Percentiles rank a stretch among this genome's conserved stretches.
Evolutionary conservation across 768 basidiomycete genomes (phyloP).

Genomic region (Suillus subalutaceus): DNA sequence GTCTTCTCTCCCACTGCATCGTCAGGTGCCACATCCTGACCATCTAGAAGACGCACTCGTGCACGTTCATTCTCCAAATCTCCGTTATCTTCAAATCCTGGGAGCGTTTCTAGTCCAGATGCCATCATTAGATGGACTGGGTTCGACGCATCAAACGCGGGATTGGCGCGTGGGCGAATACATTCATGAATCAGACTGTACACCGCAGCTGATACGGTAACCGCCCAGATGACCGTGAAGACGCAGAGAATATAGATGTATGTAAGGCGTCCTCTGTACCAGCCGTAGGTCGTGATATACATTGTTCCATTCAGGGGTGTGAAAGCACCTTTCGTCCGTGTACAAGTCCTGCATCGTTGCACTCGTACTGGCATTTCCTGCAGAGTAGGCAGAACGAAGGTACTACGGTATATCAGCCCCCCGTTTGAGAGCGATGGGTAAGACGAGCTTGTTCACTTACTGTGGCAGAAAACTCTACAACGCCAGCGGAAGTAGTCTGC

Average conservation of each 20-base stretch:
- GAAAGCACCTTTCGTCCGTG: not conserved
- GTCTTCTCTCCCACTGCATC: not conserved
- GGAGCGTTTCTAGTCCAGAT: not conserved
- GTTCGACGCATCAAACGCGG: not conserved
- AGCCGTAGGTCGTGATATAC: conserved; percentile 1
- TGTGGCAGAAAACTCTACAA: conserved; percentile 14
- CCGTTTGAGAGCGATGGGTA: not conserved
- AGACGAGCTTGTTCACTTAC: not conserved
- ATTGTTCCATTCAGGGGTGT: conserved; percentile 6
- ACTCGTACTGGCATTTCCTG: not conserved
- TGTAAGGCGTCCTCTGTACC: not conserved
- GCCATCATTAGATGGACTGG: not conserved
- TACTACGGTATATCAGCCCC: not conserved
- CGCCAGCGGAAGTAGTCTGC: conserved; percentile 7
- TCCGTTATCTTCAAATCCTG: not conserved
- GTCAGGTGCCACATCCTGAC: not conserved
- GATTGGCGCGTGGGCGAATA: not conserved
- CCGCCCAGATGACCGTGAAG: not conserved
- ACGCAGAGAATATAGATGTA: not conserved
- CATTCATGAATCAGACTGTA: not conserved
- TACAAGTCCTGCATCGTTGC: not conserved
- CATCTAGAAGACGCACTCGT: not conserved
- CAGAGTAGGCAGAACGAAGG: conserved; percentile 11
- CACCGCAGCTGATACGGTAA: not conserved
- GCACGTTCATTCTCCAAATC: not conserved